phyloP scores from a whole-genome alignment of 768 basidiomycete species.

The Lentinula sp. region DNA sequence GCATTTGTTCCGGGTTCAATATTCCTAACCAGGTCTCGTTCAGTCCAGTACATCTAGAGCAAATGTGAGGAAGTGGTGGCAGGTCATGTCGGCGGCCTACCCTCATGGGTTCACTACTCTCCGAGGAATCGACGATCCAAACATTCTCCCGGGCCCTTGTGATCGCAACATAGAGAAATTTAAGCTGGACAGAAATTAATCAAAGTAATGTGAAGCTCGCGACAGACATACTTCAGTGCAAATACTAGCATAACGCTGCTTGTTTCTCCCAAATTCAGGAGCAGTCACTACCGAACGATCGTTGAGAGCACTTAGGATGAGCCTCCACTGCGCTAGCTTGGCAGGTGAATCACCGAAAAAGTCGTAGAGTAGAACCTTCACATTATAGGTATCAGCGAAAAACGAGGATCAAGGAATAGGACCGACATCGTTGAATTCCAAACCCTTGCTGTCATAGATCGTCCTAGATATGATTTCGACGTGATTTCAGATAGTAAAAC shows the following conservation, averaged over 20 bases:
- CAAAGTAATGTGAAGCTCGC: not conserved
- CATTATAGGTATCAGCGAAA: not conserved
- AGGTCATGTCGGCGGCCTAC: conserved; percentile 24
- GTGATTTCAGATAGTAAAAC: not conserved
- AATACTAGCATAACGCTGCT: conserved; percentile 43
- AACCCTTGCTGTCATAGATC: conserved; percentile 58
- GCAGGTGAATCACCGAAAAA: conserved; percentile 64
- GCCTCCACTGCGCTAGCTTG: conserved; percentile 50
- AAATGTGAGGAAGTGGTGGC: not conserved
- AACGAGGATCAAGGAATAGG: not conserved
- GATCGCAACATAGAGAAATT: conserved; percentile 64
- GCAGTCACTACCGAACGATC: conserved; percentile 19
- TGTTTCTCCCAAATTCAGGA: conserved; percentile 47
- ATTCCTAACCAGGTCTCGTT: conserved; percentile 28
- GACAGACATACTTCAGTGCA: conserved; percentile 46
- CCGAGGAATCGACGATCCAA: conserved; percentile 63
- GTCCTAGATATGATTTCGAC: conserved; percentile 27
- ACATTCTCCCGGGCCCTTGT: conserved; percentile 65
- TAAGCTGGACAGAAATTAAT: conserved; percentile 35
- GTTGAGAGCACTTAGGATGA: conserved; percentile 40
- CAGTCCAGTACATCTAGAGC: conserved; percentile 37
- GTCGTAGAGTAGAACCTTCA: conserved; percentile 65
- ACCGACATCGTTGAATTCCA: conserved; percentile 60
- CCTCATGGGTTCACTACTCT: conserved; percentile 50
- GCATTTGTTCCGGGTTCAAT: conserved; percentile 30